Conservation (phyloP, 2,329 filamentous ascomycete species). For the Fusarium poae region DNA sequence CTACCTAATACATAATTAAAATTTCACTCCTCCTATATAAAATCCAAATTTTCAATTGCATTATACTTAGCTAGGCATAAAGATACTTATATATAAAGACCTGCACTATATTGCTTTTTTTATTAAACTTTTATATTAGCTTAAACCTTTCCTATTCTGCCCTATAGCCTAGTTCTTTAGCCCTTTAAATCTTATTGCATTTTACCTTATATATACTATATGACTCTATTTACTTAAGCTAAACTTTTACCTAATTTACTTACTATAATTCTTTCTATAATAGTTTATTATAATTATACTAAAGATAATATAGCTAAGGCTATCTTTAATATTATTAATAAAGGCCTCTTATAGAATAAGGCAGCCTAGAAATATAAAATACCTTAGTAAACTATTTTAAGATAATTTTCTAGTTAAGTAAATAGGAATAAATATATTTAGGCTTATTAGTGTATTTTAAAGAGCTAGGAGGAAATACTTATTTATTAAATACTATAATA, state of each 20-base stretch:
- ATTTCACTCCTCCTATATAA: too few species aligned
- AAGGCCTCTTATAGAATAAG: neutral
- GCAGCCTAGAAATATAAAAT: neutral
- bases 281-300: neutral
- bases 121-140: neutral
- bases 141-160: neutral
- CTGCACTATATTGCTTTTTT: neutral
- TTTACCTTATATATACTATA: neutral
- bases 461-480: neutral
- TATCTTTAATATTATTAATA: neutral
- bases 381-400: neutral
- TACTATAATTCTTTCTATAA: neutral
- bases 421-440: neutral
- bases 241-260: neutral
- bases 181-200: neutral
- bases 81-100: neutral
- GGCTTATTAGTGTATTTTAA: neutral
- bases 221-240: neutral
- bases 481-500: neutral
- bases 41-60: constrained; percentile 1
- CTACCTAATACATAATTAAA: too few species aligned
- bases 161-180: neutral
- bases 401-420: neutral
- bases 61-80: neutral
- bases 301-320: neutral